phyloP scores from a whole-genome alignment of 108 stramenopile genomes.

The Pseudonitzschia delicatissima region DNA sequence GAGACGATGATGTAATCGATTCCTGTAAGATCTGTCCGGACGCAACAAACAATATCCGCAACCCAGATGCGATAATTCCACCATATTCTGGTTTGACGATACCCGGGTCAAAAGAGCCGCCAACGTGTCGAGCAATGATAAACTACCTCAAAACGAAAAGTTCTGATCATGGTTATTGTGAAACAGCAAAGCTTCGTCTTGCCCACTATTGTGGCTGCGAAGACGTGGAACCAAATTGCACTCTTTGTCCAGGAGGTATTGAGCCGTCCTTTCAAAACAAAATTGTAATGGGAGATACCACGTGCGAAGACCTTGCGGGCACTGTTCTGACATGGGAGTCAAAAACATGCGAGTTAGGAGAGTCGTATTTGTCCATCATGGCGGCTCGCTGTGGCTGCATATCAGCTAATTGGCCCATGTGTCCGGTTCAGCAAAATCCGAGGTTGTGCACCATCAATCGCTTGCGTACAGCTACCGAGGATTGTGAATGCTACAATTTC shows the following conservation, averaged over 20 bases:
- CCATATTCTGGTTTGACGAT: constrained; percentile 10
- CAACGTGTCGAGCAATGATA: constrained; percentile 7
- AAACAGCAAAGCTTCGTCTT: constrained; percentile 6
- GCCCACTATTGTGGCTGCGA: constrained; percentile 26
- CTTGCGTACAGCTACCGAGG: constrained; percentile 2
- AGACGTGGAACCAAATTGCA: constrained; percentile 13
- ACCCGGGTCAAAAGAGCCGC: background rate
- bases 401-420: constrained; percentile 1
- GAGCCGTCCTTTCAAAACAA: background rate
- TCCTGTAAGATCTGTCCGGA: constrained; percentile 11
- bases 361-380: constrained; percentile 9
- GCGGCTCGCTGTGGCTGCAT: constrained; percentile 25
- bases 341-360: constrained; percentile 6
- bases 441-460: constrained; percentile 22
- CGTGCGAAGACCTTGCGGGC: constrained; percentile 16
- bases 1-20: background rate
- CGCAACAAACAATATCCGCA: constrained; percentile 1
- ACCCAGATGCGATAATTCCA: constrained; percentile 11
- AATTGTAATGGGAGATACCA: constrained; percentile 4
- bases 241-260: constrained; percentile 23
- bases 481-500: constrained; percentile 29
- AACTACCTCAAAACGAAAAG: background rate
- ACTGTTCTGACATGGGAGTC: constrained; percentile 10
- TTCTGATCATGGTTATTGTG: background rate
- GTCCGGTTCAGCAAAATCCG: constrained; percentile 16